phyloP scores from a whole-genome alignment of 176 grass and related monocot species.

The Juncus inflexus region DNA sequence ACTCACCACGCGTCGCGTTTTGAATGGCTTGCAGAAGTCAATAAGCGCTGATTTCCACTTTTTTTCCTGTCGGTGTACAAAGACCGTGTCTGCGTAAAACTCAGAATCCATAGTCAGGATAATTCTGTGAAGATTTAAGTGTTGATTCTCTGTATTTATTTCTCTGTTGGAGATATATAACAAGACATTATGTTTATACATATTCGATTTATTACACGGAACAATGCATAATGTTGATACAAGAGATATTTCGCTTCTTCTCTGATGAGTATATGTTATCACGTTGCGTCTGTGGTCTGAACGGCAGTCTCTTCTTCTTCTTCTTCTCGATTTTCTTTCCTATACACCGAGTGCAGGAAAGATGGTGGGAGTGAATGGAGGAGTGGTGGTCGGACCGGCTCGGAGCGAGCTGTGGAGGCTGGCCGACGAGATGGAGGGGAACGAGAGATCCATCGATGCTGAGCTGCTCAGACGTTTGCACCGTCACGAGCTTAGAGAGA shows the following conservation, averaged over 20 bases:
- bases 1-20: constrained; percentile 1
- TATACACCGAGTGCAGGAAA: not conserved
- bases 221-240: too few species aligned
- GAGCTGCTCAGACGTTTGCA: constrained; percentile 61
- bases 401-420: constrained; percentile 46
- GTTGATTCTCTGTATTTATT: not conserved
- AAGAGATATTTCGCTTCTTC: too few species aligned
- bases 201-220: too few species aligned
- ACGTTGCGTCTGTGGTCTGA: constrained; percentile 4
- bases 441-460: constrained; percentile 43
- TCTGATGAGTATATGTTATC: not conserved
- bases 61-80: not conserved
- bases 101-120: constrained; percentile 17
- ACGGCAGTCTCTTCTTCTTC: constrained; percentile 2
- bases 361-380: constrained; percentile 42
- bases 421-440: constrained; percentile 46
- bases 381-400: constrained; percentile 17
- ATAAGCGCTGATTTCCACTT: too few species aligned
- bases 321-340: not conserved
- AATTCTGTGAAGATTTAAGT: constrained; percentile 23
- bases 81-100: not conserved
- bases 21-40: not conserved
- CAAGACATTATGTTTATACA: too few species aligned
- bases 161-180: not conserved
- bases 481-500: constrained; percentile 54